These are phyloP conservation scores for Ophiocordyceps australis DNA, from an alignment of 2,329 filamentous ascomycete species.

Conservation along the genomic window DNA sequence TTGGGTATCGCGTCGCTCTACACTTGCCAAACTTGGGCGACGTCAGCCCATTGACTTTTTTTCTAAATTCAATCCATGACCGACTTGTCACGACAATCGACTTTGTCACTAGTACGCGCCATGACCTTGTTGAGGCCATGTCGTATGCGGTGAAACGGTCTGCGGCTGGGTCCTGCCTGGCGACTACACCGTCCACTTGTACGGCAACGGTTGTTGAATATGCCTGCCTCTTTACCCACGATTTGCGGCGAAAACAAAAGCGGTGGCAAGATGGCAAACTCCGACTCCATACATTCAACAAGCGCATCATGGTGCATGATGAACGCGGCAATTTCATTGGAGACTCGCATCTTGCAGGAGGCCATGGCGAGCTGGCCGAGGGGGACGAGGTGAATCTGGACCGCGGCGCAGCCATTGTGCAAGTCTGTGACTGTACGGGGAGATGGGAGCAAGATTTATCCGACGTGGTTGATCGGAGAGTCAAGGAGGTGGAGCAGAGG, in stretches of 20 bases:
- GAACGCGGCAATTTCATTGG: constrained; percentile 64
- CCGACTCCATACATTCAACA: constrained; percentile 82
- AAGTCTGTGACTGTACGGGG: constrained; percentile 62
- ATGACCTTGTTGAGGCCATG: too few species aligned
- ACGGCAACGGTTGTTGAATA: constrained; percentile 67
- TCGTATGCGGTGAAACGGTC: constrained; percentile 5
- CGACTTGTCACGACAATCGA: too few species aligned
- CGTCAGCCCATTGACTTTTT: too few species aligned
- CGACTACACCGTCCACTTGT: too few species aligned
- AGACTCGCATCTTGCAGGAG: constrained; percentile 63
- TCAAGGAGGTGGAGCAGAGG: constrained; percentile 33
- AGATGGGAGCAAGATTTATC: constrained; percentile 61
- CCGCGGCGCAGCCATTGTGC: constrained; percentile 54
- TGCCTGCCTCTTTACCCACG: constrained; percentile 72
- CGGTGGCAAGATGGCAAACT: constrained; percentile 86
- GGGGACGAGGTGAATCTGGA: constrained; percentile 74
- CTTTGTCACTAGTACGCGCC: too few species aligned
- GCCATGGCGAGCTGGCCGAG: constrained; percentile 50
- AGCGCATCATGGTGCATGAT: constrained; percentile 79
- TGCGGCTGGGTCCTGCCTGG: neutral
- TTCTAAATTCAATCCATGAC: too few species aligned
- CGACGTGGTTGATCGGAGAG: constrained; percentile 52
- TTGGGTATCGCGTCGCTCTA: too few species aligned
- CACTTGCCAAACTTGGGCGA: too few species aligned
- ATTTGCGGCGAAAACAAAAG: constrained; percentile 74